Base-by-base conservation (phyloP, 257 asterid genomes). In the Handroanthus guayacan region DNA sequence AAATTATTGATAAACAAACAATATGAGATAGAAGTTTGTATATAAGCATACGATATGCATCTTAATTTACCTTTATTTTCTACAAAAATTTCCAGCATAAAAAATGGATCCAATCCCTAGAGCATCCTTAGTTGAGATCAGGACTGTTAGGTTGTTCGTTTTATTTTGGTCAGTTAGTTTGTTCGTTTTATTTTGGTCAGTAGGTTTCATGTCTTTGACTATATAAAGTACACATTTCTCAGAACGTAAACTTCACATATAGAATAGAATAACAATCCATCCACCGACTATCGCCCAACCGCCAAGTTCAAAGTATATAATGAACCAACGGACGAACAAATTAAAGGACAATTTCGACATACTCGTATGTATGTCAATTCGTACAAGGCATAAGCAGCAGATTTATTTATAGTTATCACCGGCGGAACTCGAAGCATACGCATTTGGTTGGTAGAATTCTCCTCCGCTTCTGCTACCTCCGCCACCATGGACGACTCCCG, bases 401-500 rank as follows among this genome's bases (percentile, higher is more conserved):
- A 87, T 61, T 95, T 95, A 60, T 93, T 86, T 55, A 95, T 81
- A 6, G 97, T 95, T 50, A 95, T 83, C 48, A 93, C 90, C 0
- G 99, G 97, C 0, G 97, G 97, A 60, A 78, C 85, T 63, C 99
- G 84, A 57, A 93, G 87, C 2, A 95, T 91, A 7, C 97, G 87
- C 97, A 93, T 95, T 67, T 88, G 86, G 65, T 80, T 83, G 48
- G 88, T 87, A 4, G 95, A 85, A 74, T 95, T 91, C 81, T 93
- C 98, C 84, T 93, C 99, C 74, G 94, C 96, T 83, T 93, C 99
- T 38, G 90, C 99, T 56, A 95, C 81, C 87, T 95, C 97, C 45
- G 99, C 99, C 91, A 90, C 97, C 80, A 95, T 67, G 0, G 97
- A 93, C 68, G 97, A 96, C 84, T 95, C 99, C 43, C 93, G 79